These are phyloP conservation scores for Podila horticola DNA, from an alignment of 192 early-diverging fungal genomes.

Conservation along the genomic window DNA sequence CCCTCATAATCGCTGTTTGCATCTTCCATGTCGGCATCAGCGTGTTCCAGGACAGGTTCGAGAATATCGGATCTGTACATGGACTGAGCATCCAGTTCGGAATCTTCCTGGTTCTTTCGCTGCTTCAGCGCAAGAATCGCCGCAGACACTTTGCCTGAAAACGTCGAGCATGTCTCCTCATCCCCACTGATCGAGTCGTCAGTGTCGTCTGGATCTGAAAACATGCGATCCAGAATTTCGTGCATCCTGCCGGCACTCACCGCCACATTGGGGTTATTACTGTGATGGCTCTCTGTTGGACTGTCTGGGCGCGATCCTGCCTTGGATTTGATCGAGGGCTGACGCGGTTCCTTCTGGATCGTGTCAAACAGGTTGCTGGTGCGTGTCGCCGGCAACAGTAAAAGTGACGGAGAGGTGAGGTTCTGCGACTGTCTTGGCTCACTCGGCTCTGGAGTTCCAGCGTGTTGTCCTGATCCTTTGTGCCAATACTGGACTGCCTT, in stretches of 20 bases:
- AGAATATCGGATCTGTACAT: slow-evolving; percentile 35
- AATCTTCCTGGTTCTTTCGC: slow-evolving; percentile 26
- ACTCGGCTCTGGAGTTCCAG: slow-evolving; percentile 5
- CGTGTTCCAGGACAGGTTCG: slow-evolving; percentile 29
- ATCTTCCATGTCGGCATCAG: background rate
- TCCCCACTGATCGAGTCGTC: slow-evolving; percentile 36
- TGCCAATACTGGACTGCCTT: slow-evolving; percentile 50
- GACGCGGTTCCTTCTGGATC: background rate
- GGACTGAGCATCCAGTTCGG: slow-evolving; percentile 29
- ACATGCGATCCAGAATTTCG: slow-evolving; percentile 52
- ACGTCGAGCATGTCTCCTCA: slow-evolving; percentile 33
- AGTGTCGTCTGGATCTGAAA: slow-evolving; percentile 41
- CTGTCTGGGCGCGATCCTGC: slow-evolving; percentile 38
- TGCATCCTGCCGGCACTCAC: slow-evolving; percentile 46
- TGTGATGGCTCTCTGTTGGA: slow-evolving; percentile 37
- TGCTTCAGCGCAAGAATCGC: slow-evolving; percentile 43
- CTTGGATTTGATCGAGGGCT: slow-evolving; percentile 16
- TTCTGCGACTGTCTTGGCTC: background rate
- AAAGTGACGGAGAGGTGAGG: slow-evolving; percentile 13
- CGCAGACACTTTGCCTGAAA: slow-evolving; percentile 41
- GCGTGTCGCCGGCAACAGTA: slow-evolving; percentile 17
- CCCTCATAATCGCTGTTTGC: slow-evolving; percentile 12
- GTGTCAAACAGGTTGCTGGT: background rate
- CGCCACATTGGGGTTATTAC: slow-evolving; percentile 23
- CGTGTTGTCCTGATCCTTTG: slow-evolving; percentile 43